Evolutionary conservation across 331 rosid species (phyloP).

Genomic region (Telfairia occidentalis): DNA sequence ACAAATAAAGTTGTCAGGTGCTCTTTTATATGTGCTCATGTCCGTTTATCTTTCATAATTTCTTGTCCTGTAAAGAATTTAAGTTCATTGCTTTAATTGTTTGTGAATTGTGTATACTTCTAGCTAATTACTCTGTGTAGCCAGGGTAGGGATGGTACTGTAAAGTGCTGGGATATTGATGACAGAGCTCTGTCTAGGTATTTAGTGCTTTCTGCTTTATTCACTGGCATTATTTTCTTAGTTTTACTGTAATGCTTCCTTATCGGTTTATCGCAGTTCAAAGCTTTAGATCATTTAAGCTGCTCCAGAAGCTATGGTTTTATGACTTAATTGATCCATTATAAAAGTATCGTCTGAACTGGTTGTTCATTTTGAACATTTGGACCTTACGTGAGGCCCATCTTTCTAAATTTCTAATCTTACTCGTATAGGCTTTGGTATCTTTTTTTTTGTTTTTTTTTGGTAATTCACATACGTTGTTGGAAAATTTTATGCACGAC

Average conservation of each 20-base stretch:
- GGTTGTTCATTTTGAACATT: not conserved
- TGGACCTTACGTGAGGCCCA: not conserved
- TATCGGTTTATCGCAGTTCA: not conserved
- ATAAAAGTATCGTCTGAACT: not conserved
- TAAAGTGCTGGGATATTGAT: conserved; percentile 75
- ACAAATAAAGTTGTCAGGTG: conserved; percentile 63
- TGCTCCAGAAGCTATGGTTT: not conserved
- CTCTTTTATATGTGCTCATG: not conserved
- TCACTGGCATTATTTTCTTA: not conserved
- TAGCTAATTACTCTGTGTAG: conserved; percentile 25
- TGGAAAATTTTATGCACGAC: conserved; percentile 3
- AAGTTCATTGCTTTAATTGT: not conserved
- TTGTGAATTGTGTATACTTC: not conserved
- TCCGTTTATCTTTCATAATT: not conserved
- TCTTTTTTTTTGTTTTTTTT: not conserved
- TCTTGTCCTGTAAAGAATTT: not conserved
- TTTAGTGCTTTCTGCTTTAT: not conserved
- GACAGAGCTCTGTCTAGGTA: conserved; percentile 71
- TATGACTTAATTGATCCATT: not conserved
- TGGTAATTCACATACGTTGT: not conserved
- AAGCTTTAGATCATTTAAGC: not conserved
- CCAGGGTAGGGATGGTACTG: conserved; percentile 97
- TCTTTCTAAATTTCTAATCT: not conserved
- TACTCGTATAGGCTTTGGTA: not conserved
- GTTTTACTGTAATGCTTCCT: not conserved